Conservation (phyloP, 2,329 filamentous ascomycete species). For the Rutstroemia sydowiana region DNA sequence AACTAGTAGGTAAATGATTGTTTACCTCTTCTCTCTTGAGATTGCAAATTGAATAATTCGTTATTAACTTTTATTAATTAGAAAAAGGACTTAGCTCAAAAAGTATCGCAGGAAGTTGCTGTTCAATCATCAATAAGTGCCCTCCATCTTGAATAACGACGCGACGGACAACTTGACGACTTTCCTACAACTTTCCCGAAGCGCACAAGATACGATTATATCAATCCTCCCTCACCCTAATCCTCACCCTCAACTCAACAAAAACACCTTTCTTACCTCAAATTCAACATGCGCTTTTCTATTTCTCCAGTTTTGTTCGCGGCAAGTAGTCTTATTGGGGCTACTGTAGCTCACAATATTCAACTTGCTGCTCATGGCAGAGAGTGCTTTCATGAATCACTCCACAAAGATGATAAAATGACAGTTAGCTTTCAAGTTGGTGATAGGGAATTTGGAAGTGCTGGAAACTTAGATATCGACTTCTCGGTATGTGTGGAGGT, state of each 20-base stretch:
- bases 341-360: constrained; percentile 83
- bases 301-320: constrained; percentile 25
- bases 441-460: constrained; percentile 89
- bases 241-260: neutral
- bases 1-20: no score
- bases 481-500: constrained; percentile 72
- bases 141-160: no score
- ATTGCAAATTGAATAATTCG: neutral
- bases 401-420: constrained; percentile 95
- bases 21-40: no score
- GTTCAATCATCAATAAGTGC: no score
- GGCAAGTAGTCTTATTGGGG: constrained; percentile 35
- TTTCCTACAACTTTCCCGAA: no score
- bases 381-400: constrained; percentile 94
- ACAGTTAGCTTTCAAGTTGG: constrained; percentile 97
- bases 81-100: no score
- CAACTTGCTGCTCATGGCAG: constrained; percentile 85
- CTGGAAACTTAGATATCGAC: constrained; percentile 91
- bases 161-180: no score
- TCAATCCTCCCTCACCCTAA: no score
- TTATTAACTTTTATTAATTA: neutral
- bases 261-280: neutral
- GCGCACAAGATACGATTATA: no score
- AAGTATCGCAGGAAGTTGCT: no score
- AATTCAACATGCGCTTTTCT: constrained; percentile 28